Percentiles rank a stretch among this genome's conserved stretches.
These are phyloP conservation scores for Lipomyces japonicus DNA, from an alignment of 805 yeast species.

Conservation along the genomic window DNA sequence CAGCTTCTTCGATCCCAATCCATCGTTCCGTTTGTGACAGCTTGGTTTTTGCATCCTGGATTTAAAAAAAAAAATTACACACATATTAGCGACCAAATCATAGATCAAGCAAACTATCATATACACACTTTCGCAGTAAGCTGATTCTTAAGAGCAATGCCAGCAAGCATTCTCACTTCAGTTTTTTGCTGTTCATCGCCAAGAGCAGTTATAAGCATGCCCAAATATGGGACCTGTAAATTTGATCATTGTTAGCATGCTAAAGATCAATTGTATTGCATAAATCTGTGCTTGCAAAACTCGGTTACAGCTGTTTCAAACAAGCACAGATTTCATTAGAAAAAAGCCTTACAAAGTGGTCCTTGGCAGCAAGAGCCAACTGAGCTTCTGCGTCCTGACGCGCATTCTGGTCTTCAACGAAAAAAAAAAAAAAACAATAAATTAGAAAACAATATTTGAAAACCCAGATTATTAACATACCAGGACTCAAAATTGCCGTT, in stretches of 20 bases:
- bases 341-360: slow-evolving; percentile 57
- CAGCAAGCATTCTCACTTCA: slow-evolving; percentile 90
- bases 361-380: slow-evolving; percentile 64
- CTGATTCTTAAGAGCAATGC: slow-evolving; percentile 80
- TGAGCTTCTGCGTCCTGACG: slow-evolving; percentile 78
- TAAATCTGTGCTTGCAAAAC: background rate
- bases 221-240: slow-evolving; percentile 51
- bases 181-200: slow-evolving; percentile 59
- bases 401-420: slow-evolving; percentile 47
- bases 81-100: background rate
- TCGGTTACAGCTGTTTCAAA: background rate
- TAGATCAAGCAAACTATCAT: background rate
- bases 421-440: background rate
- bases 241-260: slow-evolving; percentile 2
- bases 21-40: slow-evolving; percentile 66
- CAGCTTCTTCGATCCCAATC: slow-evolving; percentile 54
- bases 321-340: background rate
- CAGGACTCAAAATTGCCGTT: slow-evolving; percentile 68
- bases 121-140: slow-evolving; percentile 59
- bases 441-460: background rate
- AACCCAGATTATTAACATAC: slow-evolving; percentile 24
- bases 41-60: slow-evolving; percentile 52
- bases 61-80: background rate
- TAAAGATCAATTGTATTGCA: background rate
- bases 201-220: slow-evolving; percentile 65